Evolutionary conservation across 352 stramenopile species (phyloP), one percentile per base, ranked within the genome.

Genomic region (Phytopythium oedochilum): DNA sequence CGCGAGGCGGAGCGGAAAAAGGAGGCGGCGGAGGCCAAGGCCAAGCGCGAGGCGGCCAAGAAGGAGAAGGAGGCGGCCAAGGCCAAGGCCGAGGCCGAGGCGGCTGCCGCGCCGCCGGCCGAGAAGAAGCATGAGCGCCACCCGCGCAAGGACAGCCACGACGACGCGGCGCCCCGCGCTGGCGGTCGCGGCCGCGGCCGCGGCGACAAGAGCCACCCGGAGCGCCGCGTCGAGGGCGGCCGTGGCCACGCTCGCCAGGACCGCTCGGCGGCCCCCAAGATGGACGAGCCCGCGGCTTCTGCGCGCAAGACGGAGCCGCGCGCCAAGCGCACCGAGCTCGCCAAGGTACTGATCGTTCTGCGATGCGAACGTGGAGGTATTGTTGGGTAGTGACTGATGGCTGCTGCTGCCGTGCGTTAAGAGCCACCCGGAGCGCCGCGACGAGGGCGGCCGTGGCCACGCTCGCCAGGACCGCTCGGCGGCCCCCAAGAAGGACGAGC

Each of bases 251-350:
- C 70, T 10, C 66, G 70, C 25, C 60, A 57, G 28, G 57, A 64
- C 42, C 71, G 61, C 57, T 58, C 32, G 17, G 42, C 34, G 26
- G 17, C 51, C 28, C 26, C 46, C 23, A 57, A 53, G 40, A 74
- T 78, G 56, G 56, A 73, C 17, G 58, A 71, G 12, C 25, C 45
- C 25, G 51, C 47, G 12, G n/a, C 56, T 26, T 38, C 36, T 34
- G 31, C 47, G 53, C 70, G 71, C 49, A 86, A 88, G 63, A 50
- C 58, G 22, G 77, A 86, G 60, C 61, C 64, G 40, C 73, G 73
- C 57, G 51, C 60, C 25, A 87, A 87, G 64, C 72, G 68, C 50
- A 60, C 54, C 22, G 68, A 79, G 50, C 72, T 73, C 48, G 50
- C 53, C 32, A 81, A 79, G 71, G 64, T 76, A 64, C 45, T 5